Conservation (phyloP, 345 rosid species). For the Excoecaria cochinchinensis region DNA sequence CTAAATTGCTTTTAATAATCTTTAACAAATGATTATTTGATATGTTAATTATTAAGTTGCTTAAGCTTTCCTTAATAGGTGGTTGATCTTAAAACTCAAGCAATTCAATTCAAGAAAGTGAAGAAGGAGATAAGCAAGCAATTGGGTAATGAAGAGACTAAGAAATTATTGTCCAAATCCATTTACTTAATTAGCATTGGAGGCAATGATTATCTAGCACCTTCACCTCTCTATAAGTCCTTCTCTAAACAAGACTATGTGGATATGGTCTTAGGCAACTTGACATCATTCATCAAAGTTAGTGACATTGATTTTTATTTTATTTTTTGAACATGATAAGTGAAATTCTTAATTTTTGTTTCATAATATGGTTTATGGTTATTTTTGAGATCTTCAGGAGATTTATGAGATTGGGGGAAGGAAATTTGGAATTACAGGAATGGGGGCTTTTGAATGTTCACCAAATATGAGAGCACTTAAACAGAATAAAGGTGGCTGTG, state of each 20-base stretch:
- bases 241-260: constrained; percentile 19
- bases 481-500: constrained; percentile 20
- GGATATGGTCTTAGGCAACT: constrained; percentile 36
- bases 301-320: not conserved
- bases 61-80: not conserved
- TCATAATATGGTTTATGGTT: not conserved
- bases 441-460: constrained; percentile 32
- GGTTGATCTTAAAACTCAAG: not conserved
- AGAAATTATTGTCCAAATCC: constrained; percentile 33
- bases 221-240: constrained; percentile 17
- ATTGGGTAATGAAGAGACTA: constrained; percentile 31
- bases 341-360: too few relatives aligned
- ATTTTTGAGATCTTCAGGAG: constrained; percentile 24
- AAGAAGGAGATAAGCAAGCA: constrained; percentile 26
- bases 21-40: not conserved
- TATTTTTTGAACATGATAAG: not conserved
- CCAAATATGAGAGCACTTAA: constrained; percentile 23
- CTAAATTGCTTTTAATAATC: not conserved
- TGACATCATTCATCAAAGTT: constrained; percentile 35
- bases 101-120: not conserved
- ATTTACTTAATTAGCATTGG: constrained; percentile 47
- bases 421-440: constrained; percentile 38
- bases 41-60: not conserved
- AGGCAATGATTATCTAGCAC: constrained; percentile 34
- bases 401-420: constrained; percentile 47